Conservation (phyloP, 2,329 filamentous ascomycete genomes). For the Curvularia hawaiiensis region DNA sequence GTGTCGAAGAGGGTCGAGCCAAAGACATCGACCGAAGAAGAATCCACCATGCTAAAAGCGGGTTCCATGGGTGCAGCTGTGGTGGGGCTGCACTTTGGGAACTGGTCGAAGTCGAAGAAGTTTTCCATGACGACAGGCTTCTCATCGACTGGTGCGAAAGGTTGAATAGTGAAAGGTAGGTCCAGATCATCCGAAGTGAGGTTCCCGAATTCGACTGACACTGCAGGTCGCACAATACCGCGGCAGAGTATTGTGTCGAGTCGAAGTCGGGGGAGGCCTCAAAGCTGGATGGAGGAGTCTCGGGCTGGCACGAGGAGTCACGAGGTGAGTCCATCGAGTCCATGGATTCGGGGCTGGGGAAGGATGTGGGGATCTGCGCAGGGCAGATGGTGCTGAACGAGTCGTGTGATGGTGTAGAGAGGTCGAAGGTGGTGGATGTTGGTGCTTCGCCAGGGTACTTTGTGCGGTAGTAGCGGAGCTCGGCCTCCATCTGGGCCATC, state of each 20-base stretch:
- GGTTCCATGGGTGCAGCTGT: conserved; percentile 28
- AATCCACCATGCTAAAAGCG: conserved; percentile 40
- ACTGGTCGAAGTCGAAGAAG: conserved; percentile 50
- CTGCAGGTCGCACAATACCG: conserved; percentile 99
- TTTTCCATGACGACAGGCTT: conserved; percentile 44
- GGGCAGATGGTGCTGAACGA: conserved; percentile 42
- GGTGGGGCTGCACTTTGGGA: conserved; percentile 37
- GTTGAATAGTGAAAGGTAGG: conserved; percentile 45
- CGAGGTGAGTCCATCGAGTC: conserved; percentile 48
- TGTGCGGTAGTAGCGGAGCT: conserved; percentile 49
- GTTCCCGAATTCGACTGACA: conserved; percentile 77
- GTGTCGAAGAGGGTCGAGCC: conserved; percentile 40
- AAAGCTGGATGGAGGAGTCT: conserved; percentile 46
- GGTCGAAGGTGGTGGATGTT: conserved; percentile 24
- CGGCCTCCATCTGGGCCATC: conserved; percentile 56
- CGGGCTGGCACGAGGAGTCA: conserved; percentile 45
- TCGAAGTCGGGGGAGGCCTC: conserved; percentile 69
- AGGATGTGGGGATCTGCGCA: conserved; percentile 40
- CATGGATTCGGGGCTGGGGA: conserved; percentile 46
- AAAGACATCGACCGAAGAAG: conserved; percentile 42
- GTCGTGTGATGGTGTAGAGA: conserved; percentile 31
- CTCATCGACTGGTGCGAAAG: conserved; percentile 46
- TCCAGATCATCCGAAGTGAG: conserved; percentile 40
- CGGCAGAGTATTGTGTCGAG: conserved; percentile 99
- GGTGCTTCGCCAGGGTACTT: conserved; percentile 40